Evolutionary conservation across 495 filamentous ascomycete genomes (phyloP), one percentile per base, ranked within the genome.

Genomic region (Hypoxylon fragiforme): DNA sequence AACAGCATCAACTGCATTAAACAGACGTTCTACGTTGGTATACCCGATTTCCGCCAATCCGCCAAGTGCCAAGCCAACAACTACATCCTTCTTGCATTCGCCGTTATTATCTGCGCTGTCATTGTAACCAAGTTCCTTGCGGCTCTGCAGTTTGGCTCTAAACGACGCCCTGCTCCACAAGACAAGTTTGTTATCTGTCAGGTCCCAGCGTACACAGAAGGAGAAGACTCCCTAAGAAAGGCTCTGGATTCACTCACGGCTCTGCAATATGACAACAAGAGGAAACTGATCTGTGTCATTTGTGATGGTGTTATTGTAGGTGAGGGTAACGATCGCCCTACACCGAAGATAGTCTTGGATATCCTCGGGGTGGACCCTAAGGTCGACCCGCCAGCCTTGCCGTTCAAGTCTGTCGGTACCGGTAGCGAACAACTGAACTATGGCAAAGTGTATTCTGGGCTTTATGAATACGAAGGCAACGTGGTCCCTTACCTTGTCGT

Each of bases 111-210:
- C 34, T 89, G 87, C 64, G 44, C 80, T 9, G 89, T 96, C 44
- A 89, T 97, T 50, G 58, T 86, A 12, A 75, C 86, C 70, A 98
- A 97, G 73, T 98, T 98, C 77, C 70, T 98, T 62, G 87, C 94
- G 47, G 94, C 94, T 36, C 79, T 98, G 19, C 94, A 98, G 66
- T 86, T 98, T 54, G 92, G 94, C 13, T 87, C 89, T 39, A 97
- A 96, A 73, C 85, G 88, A 21, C 88, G 90, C 13, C 94, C 94
- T 3, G 77, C 86, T 13, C 86, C 90, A 19, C 94, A 97, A 71
- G 94, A 98, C 68, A 97, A 97, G 68, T 98, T 98, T 53, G 94
- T 98, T 52, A 97, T 98, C 55, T 97, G 94, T 75, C 88, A 96
- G 70, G 90, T 98, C 44, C 94, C 94, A 14, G 94, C 94, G 9